Evolutionary conservation across 2,329 filamentous ascomycete species (phyloP), one percentile per base, ranked within the genome.

Genomic region (Byssothecium circinans): DNA sequence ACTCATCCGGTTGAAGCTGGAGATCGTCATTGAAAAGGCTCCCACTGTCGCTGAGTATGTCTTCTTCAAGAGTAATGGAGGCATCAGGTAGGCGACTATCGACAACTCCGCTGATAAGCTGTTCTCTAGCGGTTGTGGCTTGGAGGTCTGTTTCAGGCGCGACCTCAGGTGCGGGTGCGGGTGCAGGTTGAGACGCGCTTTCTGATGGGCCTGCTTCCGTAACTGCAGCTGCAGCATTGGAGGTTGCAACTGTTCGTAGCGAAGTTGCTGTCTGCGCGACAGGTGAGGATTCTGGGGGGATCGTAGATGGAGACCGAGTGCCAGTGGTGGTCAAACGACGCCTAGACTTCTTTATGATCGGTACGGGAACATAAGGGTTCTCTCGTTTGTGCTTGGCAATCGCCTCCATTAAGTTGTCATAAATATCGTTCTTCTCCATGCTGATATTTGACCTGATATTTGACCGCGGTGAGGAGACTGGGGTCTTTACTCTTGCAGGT

Each of bases 241-340:
- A 50, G 35, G 61, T 50, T 10, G 60, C 62, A 7, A 65, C 51
- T 14, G 56, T 63, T 15, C 65, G 52, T 14, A 71, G 43, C 1
- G 67, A 65, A 1, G 64, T 65, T 6, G 61, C 60, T 18, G 40
- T 51, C 44, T 57, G 58, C 17, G 53, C 51, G n/a, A 45, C 45
- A 27, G 64, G 60, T 8, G 54, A 53, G 7, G 52, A 58, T 19
- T 42, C 40, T 27, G 69, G 64, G 12, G 68, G 67, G 7, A 70
- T 64, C 7, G 61, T 61, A 5, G 68, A 71, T 2, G 68, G 67
- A 5, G 67, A 70, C 34, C 67, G 54, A 19, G 67, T 68, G 10
- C 65, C 64, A 15, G n/a, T n/a, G 23, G 27, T 19, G 8, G 20
- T n/a, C n/a, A n/a, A 11, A 7, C 15, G 18, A 23, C 25, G 10